Evolutionary conservation across 2,329 filamentous ascomycete species (phyloP).

Genomic region (Penicillium vulpinum): DNA sequence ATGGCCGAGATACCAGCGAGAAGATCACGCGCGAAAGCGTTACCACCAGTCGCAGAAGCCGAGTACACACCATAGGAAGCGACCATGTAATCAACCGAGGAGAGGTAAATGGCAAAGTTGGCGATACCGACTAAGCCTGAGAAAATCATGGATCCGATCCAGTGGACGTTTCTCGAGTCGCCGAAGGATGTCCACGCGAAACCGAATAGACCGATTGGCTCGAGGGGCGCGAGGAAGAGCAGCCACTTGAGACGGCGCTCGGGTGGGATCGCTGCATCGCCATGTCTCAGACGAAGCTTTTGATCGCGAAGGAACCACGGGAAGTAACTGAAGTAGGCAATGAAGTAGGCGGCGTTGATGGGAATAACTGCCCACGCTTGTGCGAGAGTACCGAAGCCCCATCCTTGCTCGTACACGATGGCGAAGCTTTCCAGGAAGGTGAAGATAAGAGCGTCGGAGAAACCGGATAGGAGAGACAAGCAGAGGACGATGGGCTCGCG

Average conservation of each 20-base stretch:
- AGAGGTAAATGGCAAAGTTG: slow-evolving; percentile 72
- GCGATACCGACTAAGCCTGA: slow-evolving; percentile 67
- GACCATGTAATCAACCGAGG: slow-evolving; percentile 74
- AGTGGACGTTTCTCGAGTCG: slow-evolving; percentile 60
- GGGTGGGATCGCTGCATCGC: slow-evolving; percentile 55
- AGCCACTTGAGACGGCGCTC: slow-evolving; percentile 68
- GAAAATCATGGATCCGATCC: slow-evolving; percentile 68
- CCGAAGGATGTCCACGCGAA: slow-evolving; percentile 68
- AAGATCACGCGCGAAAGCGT: slow-evolving; percentile 71
- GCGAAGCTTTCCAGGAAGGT: slow-evolving; percentile 61
- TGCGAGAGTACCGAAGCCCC: slow-evolving; percentile 59
- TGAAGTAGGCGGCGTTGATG: slow-evolving; percentile 65
- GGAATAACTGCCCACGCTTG: slow-evolving; percentile 65
- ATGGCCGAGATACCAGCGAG: slow-evolving; percentile 69
- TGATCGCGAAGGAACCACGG: slow-evolving; percentile 49
- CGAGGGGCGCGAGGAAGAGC: slow-evolving; percentile 59
- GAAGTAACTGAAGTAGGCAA: slow-evolving; percentile 59
- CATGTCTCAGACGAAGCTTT: slow-evolving; percentile 43
- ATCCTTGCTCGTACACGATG: slow-evolving; percentile 56
- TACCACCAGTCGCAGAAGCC: slow-evolving; percentile 71
- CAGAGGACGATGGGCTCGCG: slow-evolving; percentile 71
- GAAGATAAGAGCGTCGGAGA: slow-evolving; percentile 69
- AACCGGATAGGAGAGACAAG: slow-evolving; percentile 68
- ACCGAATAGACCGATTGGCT: slow-evolving; percentile 67
- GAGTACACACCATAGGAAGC: slow-evolving; percentile 71